Evolutionary conservation across 768 basidiomycete genomes (phyloP), one percentile per base, ranked within the genome.

Genomic region (Suillus tomentosus): DNA sequence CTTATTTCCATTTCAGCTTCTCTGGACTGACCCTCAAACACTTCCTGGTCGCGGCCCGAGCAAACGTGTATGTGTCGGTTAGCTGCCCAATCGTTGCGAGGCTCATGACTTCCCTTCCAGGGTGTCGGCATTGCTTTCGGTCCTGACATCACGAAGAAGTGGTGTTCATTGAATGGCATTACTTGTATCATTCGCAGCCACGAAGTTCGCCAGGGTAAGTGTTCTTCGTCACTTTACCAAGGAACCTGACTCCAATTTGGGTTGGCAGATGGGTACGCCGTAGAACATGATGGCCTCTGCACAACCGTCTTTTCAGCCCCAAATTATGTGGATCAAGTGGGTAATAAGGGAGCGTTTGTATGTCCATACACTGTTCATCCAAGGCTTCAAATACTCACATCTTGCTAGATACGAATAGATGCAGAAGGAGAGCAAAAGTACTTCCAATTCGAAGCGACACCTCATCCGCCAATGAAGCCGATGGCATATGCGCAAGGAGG

Each of bases 11-110:
- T 48, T 69, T 22, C 73, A 96, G 91, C 77, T 95, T 36, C 84
- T 99, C 17, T 98, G 96, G 96, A 96, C 95, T 4, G 96, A 99
- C 77, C 96, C 97, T 24, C 97, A 98, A 76, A 89, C 90, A 48
- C 71, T 79, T 47, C 87, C 87, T 13, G 97, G 97, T 31, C 88
- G 97, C 34, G 96, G 97, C 6, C 96, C 97, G 14, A 96, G 94
- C 73, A 99, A 99, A 82, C 88, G 97, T 43, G 93, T 94, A 73
- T 59, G 90, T 77, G 34, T 64, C 63, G 15, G 51, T 37, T 40
- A 40, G 54, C 39, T 65, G 51, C 37, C 55, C 47, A 55, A 13
- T 13, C 1, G 6, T 6, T 39, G 17, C 45, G 63, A 59, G 57
- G 37, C 55, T 62, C 68, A 66, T 62, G 68, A 45, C 60, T 54